Percentiles rank a stretch among this genome's conserved stretches.
These are phyloP conservation scores for Euphorbia tirucalli DNA, from an alignment of 345 rosid species.

Conservation along the genomic window DNA sequence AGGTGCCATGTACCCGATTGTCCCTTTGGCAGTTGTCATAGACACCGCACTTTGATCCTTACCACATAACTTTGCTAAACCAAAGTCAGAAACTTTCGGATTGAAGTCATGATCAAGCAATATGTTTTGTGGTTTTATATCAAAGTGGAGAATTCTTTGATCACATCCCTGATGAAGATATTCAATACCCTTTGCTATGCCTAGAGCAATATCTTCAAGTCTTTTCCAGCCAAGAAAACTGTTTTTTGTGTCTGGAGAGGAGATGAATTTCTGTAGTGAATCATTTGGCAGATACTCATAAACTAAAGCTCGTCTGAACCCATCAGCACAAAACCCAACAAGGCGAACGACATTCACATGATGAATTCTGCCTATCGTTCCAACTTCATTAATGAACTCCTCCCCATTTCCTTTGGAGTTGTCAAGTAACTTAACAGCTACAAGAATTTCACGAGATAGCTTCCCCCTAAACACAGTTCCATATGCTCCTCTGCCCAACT, in stretches of 20 bases:
- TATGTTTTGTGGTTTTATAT: conserved; percentile 9
- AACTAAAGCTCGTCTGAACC: conserved; percentile 13
- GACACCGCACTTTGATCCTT: conserved; percentile 15
- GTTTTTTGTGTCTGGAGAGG: not conserved
- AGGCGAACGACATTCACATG: conserved; percentile 15
- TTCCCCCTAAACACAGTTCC: conserved; percentile 15
- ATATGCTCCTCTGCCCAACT: conserved; percentile 19
- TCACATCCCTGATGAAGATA: conserved; percentile 15
- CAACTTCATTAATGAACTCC: conserved; percentile 8
- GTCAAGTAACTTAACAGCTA: conserved; percentile 8
- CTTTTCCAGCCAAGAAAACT: conserved; percentile 14
- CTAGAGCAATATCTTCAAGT: conserved; percentile 3
- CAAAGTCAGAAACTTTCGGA: conserved; percentile 9
- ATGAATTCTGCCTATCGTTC: conserved; percentile 6
- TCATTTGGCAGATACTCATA: conserved; percentile 14
- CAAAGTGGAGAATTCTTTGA: conserved; percentile 14
- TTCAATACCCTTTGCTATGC: conserved; percentile 3
- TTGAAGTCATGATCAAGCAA: conserved; percentile 8
- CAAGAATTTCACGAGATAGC: conserved; percentile 3
- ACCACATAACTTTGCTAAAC: conserved; percentile 8
- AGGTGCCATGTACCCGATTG: conserved; percentile 12
- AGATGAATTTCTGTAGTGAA: conserved; percentile 8
- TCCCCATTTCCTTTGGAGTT: conserved; percentile 6
- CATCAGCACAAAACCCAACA: conserved; percentile 19
- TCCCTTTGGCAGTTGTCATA: conserved; percentile 14